Evolutionary conservation across 768 basidiomycete genomes (phyloP), one percentile per base, ranked within the genome.

Genomic region (Austroboletus festivus): DNA sequence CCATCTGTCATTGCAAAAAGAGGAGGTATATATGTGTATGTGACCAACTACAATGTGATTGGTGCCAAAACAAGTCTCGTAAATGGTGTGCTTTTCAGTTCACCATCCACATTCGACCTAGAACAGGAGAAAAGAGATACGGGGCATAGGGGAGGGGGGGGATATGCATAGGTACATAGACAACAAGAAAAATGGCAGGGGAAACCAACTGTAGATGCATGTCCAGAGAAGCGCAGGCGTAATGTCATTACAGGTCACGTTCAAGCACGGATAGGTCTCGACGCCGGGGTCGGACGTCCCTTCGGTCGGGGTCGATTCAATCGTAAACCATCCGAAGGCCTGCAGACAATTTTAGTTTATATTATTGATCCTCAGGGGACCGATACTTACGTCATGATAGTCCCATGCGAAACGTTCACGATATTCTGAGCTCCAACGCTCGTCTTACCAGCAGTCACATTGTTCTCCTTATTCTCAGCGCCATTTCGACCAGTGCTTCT

Each of bases 401-500:
- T 52, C 54, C 72, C 60, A 59, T 69, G 62, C 48, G 68, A 68
- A 18, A 49, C 24, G 19, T 65, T 66, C 7, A 53, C 55, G 8
- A 34, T 45, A 3, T 42, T 28, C 3, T 38, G 42, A 19, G 37
- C 38, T 22, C 49, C 42, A 9, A 48, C 4, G 5, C 46, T 42
- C 20, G 35, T 21, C 12, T 53, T 60, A 12, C 51, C 42, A 1
- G 50, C 44, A 5, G 46, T 43, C 24, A 53, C 47, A 37, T 59
- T 63, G 23, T 81, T 82, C 64, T 83, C 80, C 62, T 83, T 78
- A 55, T 78, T 77, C 50, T 80, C 82, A 59, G 71, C 44, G 65
- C 78, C 49, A 61, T 68, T 66, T 72, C 82, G 65, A 24, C 75
- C 77, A 0, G 68, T 72, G 55, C 75, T 80, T 30, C 81, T 78